Evolutionary conservation across 2,329 filamentous ascomycete species (phyloP).

Genomic region (Cryphonectria japonica): DNA sequence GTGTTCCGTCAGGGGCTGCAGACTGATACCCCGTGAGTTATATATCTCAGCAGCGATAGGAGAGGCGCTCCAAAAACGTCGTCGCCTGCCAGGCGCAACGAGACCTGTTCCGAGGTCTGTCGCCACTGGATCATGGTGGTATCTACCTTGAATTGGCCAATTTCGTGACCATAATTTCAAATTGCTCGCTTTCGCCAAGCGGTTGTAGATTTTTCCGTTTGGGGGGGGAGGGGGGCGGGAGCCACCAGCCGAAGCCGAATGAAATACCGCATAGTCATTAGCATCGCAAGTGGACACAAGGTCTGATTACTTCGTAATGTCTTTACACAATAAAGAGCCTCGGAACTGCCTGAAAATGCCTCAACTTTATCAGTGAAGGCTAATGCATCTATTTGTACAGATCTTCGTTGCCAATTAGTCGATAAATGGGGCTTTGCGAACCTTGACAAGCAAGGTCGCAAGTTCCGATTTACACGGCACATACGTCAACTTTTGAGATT

Average conservation of each 20-base stretch:
- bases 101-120: not conserved
- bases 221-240: too few species aligned
- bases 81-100: not conserved
- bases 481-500: not conserved
- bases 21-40: slow-evolving; percentile 4
- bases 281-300: not conserved
- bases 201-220: not conserved
- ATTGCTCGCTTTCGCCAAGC: not conserved
- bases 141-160: slow-evolving; percentile 3
- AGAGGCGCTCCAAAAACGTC: slow-evolving; percentile 1
- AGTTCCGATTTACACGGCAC: not conserved
- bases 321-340: not conserved
- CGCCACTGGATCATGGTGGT: not conserved
- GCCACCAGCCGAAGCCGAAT: not conserved
- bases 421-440: not conserved
- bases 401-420: not conserved
- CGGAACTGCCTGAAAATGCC: not conserved
- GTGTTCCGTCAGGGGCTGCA: not conserved
- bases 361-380: not conserved
- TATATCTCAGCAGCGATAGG: not conserved
- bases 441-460: not conserved
- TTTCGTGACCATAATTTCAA: not conserved
- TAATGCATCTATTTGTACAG: not conserved
- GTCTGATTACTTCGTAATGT: not conserved
- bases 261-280: not conserved